phyloP scores from a whole-genome alignment of 2,329 filamentous ascomycete genomes.

The Trichoderma lentiforme region DNA sequence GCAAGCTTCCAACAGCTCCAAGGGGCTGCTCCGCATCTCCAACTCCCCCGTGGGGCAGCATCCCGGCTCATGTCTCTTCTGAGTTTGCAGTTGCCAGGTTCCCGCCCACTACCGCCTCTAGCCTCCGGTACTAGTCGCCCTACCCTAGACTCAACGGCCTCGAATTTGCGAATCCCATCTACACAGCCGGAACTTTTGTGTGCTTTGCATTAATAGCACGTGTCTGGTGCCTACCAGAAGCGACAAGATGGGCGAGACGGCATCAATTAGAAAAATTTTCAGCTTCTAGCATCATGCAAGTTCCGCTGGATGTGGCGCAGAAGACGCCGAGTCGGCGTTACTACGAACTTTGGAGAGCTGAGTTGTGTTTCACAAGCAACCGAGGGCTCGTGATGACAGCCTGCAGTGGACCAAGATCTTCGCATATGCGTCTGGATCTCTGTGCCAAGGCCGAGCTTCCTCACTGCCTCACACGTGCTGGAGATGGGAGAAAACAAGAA shows the following conservation, averaged over 20 bases:
- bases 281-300: not conserved
- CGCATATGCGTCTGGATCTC: not conserved
- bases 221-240: not conserved
- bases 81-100: slow-evolving; percentile 4
- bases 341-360: not conserved
- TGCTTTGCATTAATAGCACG: not conserved
- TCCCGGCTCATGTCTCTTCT: not conserved
- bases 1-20: not conserved
- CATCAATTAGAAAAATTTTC: not conserved
- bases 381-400: slow-evolving; percentile 12
- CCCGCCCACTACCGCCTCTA: slow-evolving; percentile 11
- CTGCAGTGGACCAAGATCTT: not conserved
- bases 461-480: not conserved
- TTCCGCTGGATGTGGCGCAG: not conserved
- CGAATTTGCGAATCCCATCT: not conserved
- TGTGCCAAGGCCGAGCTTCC: not conserved
- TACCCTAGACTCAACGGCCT: slow-evolving; percentile 2
- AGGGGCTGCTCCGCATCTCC: slow-evolving; percentile 15
- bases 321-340: slow-evolving; percentile 12
- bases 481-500: not conserved
- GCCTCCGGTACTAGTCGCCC: slow-evolving; percentile 13
- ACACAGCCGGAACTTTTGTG: not conserved
- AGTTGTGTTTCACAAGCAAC: slow-evolving; percentile 9
- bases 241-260: not conserved
- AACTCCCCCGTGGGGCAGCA: slow-evolving; percentile 13